phyloP scores from a whole-genome alignment of 768 basidiomycete genomes.

The Podaxis sp. region DNA sequence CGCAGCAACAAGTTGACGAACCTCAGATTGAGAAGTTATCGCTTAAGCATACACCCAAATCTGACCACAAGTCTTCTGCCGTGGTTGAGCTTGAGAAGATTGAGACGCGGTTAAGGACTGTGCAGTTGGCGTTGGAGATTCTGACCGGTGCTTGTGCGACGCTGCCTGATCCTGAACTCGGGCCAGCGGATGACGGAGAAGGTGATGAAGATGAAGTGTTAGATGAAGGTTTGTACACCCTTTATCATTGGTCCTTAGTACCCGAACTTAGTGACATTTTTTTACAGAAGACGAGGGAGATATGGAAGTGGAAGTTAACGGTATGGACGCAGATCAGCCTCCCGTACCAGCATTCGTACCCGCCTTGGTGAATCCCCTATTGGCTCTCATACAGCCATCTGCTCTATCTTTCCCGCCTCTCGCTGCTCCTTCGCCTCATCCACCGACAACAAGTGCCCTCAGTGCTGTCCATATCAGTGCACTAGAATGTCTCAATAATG shows the following conservation, averaged over 20 bases:
- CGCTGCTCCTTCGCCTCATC: slow-evolving; percentile 69
- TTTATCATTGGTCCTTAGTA: neutral
- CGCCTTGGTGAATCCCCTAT: slow-evolving; percentile 64
- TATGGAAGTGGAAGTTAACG: slow-evolving; percentile 43
- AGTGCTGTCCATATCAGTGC: slow-evolving; percentile 83
- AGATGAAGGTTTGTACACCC: slow-evolving; percentile 28
- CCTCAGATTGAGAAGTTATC: slow-evolving; percentile 57
- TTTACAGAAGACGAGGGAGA: slow-evolving; percentile 27
- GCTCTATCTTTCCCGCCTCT: slow-evolving; percentile 80
- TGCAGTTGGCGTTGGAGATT: slow-evolving; percentile 85
- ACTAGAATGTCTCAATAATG: slow-evolving; percentile 88
- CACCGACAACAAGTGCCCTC: slow-evolving; percentile 86
- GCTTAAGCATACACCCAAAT: slow-evolving; percentile 65
- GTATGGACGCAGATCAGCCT: slow-evolving; percentile 33
- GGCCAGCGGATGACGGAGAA: slow-evolving; percentile 37
- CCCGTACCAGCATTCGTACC: slow-evolving; percentile 48
- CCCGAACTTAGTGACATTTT: slow-evolving; percentile 1
- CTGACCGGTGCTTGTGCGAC: slow-evolving; percentile 87
- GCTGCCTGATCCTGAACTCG: slow-evolving; percentile 71
- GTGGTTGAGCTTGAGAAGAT: slow-evolving; percentile 73
- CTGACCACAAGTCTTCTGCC: slow-evolving; percentile 70
- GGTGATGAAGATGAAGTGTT: slow-evolving; percentile 31
- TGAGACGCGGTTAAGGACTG: slow-evolving; percentile 69
- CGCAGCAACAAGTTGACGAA: slow-evolving; percentile 48
- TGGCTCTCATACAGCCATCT: slow-evolving; percentile 73